A percentile compares a stretch with the other conserved stretches of the same genome.
Conservation (phyloP, 164 flowering plant species). For the Pachysandra terminalis region DNA sequence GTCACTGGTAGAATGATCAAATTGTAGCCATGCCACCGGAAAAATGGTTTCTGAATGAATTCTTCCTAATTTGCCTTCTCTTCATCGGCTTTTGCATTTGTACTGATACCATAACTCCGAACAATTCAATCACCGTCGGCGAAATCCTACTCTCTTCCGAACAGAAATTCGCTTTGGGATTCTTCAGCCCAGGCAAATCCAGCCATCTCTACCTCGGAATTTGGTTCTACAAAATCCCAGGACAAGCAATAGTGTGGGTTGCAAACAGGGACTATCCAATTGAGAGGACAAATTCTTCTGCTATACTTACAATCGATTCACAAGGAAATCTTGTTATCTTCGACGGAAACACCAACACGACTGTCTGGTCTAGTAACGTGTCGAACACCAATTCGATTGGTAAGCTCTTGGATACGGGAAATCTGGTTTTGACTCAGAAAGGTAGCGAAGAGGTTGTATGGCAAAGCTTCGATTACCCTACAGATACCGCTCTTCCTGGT, state of each 20-base stretch:
- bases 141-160: slow-evolving; percentile 28
- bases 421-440: slow-evolving; percentile 27
- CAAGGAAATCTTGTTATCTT: slow-evolving; percentile 25
- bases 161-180: slow-evolving; percentile 34
- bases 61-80: not conserved
- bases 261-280: slow-evolving; percentile 51
- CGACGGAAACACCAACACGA: not conserved
- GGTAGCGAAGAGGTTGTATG: slow-evolving; percentile 24
- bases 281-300: slow-evolving; percentile 25
- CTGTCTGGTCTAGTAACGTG: slow-evolving; percentile 31
- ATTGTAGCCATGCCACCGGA: not conserved
- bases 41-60: not conserved
- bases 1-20: not conserved
- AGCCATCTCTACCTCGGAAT: slow-evolving; percentile 36
- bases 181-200: slow-evolving; percentile 38
- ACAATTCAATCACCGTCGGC: slow-evolving; percentile 15
- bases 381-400: slow-evolving; percentile 12
- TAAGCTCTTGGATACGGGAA: slow-evolving; percentile 45
- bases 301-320: slow-evolving; percentile 22
- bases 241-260: slow-evolving; percentile 42
- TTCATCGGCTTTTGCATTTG: not conserved
- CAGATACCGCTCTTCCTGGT: slow-evolving; percentile 31
- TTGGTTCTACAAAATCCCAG: slow-evolving; percentile 36
- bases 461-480: slow-evolving; percentile 59
- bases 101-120: slow-evolving; percentile 13